These are phyloP conservation scores for Penicillium nordicum DNA, from an alignment of 2,329 filamentous ascomycete genomes.

Conservation along the genomic window DNA sequence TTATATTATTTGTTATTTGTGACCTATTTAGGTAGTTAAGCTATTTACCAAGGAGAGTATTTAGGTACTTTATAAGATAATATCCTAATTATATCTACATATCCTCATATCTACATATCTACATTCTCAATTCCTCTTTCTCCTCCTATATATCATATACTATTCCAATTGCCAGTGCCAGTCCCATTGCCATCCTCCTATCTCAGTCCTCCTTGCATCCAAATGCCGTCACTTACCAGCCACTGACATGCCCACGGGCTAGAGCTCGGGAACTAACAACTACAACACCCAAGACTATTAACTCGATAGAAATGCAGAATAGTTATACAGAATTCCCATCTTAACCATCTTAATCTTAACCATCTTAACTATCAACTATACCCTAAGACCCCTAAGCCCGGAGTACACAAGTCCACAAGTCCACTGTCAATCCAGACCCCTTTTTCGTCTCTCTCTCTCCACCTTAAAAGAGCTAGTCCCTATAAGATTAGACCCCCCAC, in stretches of 20 bases:
- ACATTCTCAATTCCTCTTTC: not conserved
- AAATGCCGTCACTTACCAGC: constrained; percentile 9
- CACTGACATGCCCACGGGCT: constrained; percentile 4
- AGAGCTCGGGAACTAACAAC: not conserved
- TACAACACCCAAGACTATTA: too few relatives aligned
- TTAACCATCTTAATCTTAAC: not conserved
- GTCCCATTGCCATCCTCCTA: not conserved
- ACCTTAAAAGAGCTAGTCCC: not conserved
- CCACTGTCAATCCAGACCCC: not conserved
- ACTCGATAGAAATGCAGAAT: not conserved
- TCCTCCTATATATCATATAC: not conserved
- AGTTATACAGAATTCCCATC: not conserved
- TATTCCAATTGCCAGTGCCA: not conserved
- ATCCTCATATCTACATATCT: not conserved
- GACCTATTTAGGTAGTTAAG: not conserved
- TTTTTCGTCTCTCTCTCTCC: not conserved
- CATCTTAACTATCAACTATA: not conserved
- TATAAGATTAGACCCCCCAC: not conserved
- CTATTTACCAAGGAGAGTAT: too few relatives aligned
- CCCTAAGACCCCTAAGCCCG: not conserved
- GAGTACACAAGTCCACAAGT: not conserved
- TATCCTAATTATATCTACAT: not conserved
- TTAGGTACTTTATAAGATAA: not conserved
- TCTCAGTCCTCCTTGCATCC: constrained; percentile 7
- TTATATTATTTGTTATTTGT: not conserved